phyloP scores from a whole-genome alignment of 495 filamentous ascomycete genomes.

The Pseudoneurospora amorphoporcata region DNA sequence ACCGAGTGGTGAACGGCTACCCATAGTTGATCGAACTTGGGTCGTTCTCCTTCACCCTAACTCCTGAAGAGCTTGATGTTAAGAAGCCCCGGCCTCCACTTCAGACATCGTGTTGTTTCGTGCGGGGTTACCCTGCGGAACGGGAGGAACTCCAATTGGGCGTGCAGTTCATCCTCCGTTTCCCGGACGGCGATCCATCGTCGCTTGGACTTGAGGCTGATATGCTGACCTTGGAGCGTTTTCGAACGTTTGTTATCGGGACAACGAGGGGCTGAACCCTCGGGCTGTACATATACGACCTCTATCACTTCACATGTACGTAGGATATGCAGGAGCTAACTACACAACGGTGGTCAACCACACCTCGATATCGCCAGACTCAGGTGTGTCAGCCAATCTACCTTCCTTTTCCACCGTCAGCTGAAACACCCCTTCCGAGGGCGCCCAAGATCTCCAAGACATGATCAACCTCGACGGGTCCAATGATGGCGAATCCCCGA shows the following conservation, averaged over 20 bases:
- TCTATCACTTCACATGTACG: neutral
- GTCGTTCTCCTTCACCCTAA: neutral
- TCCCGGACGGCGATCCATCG: neutral
- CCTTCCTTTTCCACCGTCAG: neutral
- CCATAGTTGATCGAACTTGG: neutral
- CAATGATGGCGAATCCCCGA: neutral
- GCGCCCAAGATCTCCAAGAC: neutral
- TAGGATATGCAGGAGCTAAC: neutral
- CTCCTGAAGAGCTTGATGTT: neutral
- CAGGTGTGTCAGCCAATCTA: neutral
- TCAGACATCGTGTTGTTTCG: neutral
- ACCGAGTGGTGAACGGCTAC: neutral
- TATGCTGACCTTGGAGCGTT: neutral
- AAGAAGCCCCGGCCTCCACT: neutral
- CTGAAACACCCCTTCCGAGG: neutral
- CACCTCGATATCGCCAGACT: neutral
- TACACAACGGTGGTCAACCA: neutral
- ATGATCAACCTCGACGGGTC: neutral
- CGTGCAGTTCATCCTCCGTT: neutral
- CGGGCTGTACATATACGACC: neutral
- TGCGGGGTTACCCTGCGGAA: neutral
- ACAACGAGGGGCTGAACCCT: neutral
- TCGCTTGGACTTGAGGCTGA: neutral
- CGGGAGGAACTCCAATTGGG: neutral
- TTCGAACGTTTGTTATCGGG: neutral